A percentile compares a stretch with the other conserved stretches of the same genome.
These are phyloP conservation scores for Aspergillus oerlinghausenensis DNA, from an alignment of 2,329 filamentous ascomycete species.

Conservation along the genomic window DNA sequence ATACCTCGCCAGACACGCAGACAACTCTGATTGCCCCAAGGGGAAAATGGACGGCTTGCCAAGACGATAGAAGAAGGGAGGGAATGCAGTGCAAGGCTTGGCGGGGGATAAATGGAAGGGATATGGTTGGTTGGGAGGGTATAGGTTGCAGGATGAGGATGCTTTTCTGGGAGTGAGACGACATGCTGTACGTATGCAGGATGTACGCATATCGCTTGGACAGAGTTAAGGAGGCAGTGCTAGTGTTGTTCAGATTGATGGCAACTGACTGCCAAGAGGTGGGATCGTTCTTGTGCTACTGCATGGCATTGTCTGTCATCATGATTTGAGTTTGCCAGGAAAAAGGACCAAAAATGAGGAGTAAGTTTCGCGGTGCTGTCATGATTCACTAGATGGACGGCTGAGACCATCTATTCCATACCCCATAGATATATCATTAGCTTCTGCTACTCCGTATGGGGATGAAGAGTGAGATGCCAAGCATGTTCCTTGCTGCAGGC, in stretches of 20 bases:
- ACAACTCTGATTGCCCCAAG: background rate
- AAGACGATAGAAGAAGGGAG: background rate
- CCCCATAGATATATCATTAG: background rate
- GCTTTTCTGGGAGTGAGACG: background rate
- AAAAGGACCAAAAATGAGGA: background rate
- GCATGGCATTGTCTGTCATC: background rate
- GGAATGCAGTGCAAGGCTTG: background rate
- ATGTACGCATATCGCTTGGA: background rate
- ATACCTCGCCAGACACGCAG: background rate
- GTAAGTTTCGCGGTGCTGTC: background rate
- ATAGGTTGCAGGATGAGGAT: background rate
- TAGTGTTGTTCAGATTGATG: too few relatives aligned
- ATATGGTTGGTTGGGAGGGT: background rate
- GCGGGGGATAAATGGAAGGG: background rate
- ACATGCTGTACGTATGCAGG: background rate
- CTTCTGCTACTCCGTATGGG: background rate
- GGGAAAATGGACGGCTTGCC: background rate
- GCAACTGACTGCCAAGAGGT: background rate
- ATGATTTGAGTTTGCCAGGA: background rate
- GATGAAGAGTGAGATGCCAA: background rate
- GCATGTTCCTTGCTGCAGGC: background rate
- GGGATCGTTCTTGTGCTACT: background rate
- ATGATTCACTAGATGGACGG: background rate
- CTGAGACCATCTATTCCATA: background rate
- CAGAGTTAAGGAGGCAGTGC: background rate